phyloP scores from a whole-genome alignment of 345 rosid genomes.

The Eucalyptus erythrocorys region DNA sequence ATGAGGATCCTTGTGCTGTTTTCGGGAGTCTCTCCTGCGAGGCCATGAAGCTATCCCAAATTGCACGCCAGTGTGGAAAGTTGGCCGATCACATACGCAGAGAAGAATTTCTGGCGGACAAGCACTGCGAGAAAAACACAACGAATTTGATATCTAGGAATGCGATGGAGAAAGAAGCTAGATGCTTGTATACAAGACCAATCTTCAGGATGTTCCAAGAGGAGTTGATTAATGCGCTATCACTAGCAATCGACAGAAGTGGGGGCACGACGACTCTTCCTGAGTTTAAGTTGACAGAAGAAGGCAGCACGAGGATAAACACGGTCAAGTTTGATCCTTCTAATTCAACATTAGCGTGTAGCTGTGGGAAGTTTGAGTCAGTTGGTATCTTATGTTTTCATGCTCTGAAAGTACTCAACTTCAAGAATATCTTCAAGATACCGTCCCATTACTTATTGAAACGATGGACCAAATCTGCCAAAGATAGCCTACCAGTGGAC shows the following conservation, averaged over 20 bases:
- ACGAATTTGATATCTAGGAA: neutral
- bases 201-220: neutral
- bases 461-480: neutral
- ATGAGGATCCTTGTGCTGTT: neutral
- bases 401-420: neutral
- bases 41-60: neutral
- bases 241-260: neutral
- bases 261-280: neutral
- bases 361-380: neutral
- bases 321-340: neutral
- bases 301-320: neutral
- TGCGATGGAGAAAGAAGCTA: neutral
- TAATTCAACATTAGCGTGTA: neutral
- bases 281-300: neutral
- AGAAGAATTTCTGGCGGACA: rapidly evolving
- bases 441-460: neutral
- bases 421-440: neutral
- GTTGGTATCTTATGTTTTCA: neutral
- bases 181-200: neutral
- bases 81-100: rapidly evolving
- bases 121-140: rapidly evolving
- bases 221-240: neutral
- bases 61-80: neutral
- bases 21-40: neutral
- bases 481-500: neutral